Evolutionary conservation across 1,139 yeast species (phyloP).

Genomic region (Pichia sp.): DNA sequence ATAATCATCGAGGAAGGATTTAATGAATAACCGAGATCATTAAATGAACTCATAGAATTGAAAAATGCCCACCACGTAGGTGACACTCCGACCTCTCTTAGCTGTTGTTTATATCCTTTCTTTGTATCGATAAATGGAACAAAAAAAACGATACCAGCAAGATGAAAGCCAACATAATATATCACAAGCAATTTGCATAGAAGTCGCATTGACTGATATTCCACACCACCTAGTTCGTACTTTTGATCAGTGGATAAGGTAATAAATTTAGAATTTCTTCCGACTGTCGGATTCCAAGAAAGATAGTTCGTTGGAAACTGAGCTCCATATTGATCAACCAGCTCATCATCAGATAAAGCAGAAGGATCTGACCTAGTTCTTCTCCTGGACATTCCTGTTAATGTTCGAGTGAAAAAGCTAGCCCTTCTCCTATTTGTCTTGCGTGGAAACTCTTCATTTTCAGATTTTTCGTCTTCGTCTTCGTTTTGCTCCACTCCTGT

Average conservation of each 20-base stretch:
- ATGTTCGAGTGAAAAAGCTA: constrained; percentile 25
- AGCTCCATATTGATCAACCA: constrained; percentile 23
- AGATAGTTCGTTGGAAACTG: constrained; percentile 42
- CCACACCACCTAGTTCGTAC: constrained; percentile 95
- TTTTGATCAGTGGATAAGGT: constrained; percentile 78
- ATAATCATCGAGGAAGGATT: constrained; percentile 74
- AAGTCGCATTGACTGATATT: constrained; percentile 81
- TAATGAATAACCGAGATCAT: constrained; percentile 77
- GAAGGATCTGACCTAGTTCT: constrained; percentile 16
- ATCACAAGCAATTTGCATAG: constrained; percentile 59
- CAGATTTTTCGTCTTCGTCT: background rate
- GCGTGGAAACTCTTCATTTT: background rate
- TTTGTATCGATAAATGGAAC: constrained; percentile 61
- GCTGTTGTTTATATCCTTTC: constrained; percentile 39
- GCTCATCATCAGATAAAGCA: constrained; percentile 26
- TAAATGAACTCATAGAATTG: constrained; percentile 71
- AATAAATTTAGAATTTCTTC: constrained; percentile 92
- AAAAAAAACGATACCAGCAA: constrained; percentile 53
- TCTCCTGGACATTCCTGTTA: constrained; percentile 19
- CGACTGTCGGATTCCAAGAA: constrained; percentile 89
- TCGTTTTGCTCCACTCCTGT: constrained; percentile 15
- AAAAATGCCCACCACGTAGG: constrained; percentile 94
- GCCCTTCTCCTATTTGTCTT: constrained; percentile 20
- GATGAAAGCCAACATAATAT: constrained; percentile 74
- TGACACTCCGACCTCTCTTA: constrained; percentile 53